Evolutionary conservation across 805 yeast genomes (phyloP).

Genomic region (Debaryomyces prosopidis): DNA sequence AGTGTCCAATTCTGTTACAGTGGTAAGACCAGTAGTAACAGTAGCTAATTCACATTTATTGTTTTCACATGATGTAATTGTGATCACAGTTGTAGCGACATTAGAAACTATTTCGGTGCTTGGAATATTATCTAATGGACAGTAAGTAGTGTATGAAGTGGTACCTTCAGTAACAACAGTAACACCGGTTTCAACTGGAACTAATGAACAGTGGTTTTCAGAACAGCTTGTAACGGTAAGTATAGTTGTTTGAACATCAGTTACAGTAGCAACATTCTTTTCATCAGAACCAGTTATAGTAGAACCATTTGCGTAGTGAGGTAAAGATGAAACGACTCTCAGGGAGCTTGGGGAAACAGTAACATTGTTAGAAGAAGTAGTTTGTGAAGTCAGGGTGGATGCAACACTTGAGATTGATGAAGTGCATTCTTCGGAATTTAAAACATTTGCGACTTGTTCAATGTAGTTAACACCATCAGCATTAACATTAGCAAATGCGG

Average conservation of each 20-base stretch:
- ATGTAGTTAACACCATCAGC: constrained; percentile 19
- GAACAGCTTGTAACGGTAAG: constrained; percentile 29
- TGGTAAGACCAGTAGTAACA: constrained; percentile 23
- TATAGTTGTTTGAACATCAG: constrained; percentile 20
- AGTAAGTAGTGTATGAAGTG: constrained; percentile 24
- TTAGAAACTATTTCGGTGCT: constrained; percentile 5
- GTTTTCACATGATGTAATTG: constrained; percentile 27
- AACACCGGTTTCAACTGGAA: constrained; percentile 24
- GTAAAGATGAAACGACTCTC: too few species aligned
- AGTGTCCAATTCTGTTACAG: constrained; percentile 12
- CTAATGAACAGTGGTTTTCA: constrained; percentile 22
- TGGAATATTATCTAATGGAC: constrained; percentile 15
- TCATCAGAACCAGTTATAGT: background rate
- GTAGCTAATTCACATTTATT: constrained; percentile 20
- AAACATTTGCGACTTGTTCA: constrained; percentile 38
- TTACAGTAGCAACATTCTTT: constrained; percentile 9
- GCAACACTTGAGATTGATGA: background rate
- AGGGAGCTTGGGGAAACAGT: background rate
- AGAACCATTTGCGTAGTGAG: background rate
- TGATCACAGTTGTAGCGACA: constrained; percentile 21
- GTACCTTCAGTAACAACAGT: constrained; percentile 20
- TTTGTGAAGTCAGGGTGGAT: background rate
- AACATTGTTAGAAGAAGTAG: too few species aligned
- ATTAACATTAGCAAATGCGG: constrained; percentile 19
- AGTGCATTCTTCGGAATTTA: background rate